Evolutionary conservation across 1,284 basidiomycete species (phyloP).

Genomic region (Agaricales sp.): DNA sequence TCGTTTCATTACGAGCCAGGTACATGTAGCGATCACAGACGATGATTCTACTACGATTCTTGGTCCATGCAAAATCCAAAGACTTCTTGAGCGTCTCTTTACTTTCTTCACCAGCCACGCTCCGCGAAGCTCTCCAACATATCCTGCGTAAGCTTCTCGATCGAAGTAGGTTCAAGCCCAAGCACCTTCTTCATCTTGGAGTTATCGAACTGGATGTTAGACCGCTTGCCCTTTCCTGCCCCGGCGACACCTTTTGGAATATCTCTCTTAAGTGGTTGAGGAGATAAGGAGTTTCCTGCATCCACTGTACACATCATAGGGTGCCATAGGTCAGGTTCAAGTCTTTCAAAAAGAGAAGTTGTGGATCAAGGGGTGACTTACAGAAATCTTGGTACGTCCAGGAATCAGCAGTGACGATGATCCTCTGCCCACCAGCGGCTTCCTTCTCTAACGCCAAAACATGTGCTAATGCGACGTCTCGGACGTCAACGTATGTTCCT

Average conservation of each 20-base stretch:
- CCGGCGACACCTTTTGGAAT: background rate
- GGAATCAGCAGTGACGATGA: slow-evolving; percentile 9
- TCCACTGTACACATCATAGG: background rate
- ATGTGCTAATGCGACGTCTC: slow-evolving; percentile 9
- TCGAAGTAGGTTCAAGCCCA: background rate
- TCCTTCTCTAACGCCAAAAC: slow-evolving; percentile 5
- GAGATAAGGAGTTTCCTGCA: background rate
- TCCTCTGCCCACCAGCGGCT: slow-evolving; percentile 8
- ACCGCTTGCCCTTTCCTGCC: background rate
- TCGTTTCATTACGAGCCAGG: too few relatives aligned
- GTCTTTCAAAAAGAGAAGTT: background rate
- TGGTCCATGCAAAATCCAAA: too few relatives aligned
- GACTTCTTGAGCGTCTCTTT: too few relatives aligned
- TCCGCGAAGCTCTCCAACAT: background rate
- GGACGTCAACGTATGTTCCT: slow-evolving; percentile 8
- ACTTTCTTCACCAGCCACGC: background rate
- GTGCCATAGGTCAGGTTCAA: background rate
- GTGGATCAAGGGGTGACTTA: background rate
- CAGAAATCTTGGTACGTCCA: slow-evolving; percentile 1
- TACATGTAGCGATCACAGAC: too few relatives aligned
- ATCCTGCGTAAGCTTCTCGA: background rate
- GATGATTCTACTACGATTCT: too few relatives aligned
- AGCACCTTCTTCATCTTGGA: background rate
- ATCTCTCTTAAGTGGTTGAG: background rate
- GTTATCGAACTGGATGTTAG: background rate